Evolutionary conservation across 169 alveolate genomes (phyloP), one percentile per base, ranked within the genome.

Genomic region (Perkinsus marinus): DNA sequence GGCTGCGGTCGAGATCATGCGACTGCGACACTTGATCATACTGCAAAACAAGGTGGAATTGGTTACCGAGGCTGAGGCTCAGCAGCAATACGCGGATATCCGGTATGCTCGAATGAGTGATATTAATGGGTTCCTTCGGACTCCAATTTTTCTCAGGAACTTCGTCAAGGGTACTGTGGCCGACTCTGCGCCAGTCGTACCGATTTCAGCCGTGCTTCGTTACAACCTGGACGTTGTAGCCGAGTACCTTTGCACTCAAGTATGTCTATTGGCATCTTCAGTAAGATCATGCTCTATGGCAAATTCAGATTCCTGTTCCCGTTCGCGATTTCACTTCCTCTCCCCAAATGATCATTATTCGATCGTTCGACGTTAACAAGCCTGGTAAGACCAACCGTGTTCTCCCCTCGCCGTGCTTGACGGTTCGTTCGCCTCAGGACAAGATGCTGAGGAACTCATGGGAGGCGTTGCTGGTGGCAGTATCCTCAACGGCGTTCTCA

Each of bases 381-480:
- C 94, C 92, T 34, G 43, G 94, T 39, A 46, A 90, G 89, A 34
- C 26, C 0, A 39, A 90, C n/a, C 26, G 30, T 38, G 19, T 34
- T 13, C n/a, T 7, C 39, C 38, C 26, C 30, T 3, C n/a, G 34
- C 10, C 7, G 0, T 0, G 30, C 36, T 39, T 9, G 34, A 30
- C 10, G 37, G 34, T 39, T 30, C 17, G 38, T 36, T 13, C 43
- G 7, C 36, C 26, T 38, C 5, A 16, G 99, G 99, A 17, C 99
- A 97, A 92, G 99, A 97, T 93, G 97, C 97, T 22, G 98, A 97
- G 93, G 97, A 97, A 39, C 96, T 99, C 93, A 97, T 97, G 94
- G 99, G 99, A n/a, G 99, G 99, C 26, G 99, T 98, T 26, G 99
- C 99, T 19, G 99, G 99, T 39, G 99, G 99, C 0, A 96, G 99